phyloP scores from a whole-genome alignment of 257 asterid genomes.

The Primulina eburnea region DNA sequence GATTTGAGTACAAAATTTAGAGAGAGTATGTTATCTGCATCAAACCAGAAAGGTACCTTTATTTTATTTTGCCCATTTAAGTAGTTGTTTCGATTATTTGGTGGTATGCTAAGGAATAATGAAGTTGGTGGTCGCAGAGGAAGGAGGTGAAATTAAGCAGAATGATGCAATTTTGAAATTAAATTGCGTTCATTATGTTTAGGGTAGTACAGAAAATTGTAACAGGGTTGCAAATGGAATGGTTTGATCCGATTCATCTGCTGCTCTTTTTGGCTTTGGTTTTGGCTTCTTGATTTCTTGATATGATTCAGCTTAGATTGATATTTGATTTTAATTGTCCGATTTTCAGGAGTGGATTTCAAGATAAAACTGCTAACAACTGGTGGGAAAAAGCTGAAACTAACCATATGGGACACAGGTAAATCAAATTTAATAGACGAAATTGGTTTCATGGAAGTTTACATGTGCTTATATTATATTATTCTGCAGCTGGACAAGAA shows the following conservation, averaged over 20 bases:
- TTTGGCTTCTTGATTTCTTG: background rate
- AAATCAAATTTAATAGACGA: background rate
- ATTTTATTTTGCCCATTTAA: no score
- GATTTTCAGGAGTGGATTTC: slow-evolving; percentile 77
- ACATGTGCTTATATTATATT: background rate
- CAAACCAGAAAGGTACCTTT: no score
- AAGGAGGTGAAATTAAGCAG: no score
- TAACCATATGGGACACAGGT: slow-evolving; percentile 98
- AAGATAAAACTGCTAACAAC: slow-evolving; percentile 71
- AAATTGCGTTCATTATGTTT: no score
- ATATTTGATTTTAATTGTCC: slow-evolving; percentile 20
- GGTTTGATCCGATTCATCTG: slow-evolving; percentile 17
- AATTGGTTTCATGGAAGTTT: background rate
- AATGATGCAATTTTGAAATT: no score
- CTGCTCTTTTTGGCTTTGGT: background rate
- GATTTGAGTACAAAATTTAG: background rate
- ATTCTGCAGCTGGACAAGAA: slow-evolving; percentile 82
- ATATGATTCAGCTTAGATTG: slow-evolving; percentile 3
- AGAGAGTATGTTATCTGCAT: background rate
- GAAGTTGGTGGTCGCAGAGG: no score
- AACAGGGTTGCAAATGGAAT: background rate
- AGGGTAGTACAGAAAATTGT: no score
- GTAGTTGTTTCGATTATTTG: no score
- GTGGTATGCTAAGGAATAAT: no score
- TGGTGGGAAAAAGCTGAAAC: slow-evolving; percentile 69